Conservation (phyloP, 192 early-diverging fungal species). For the Phlyctochytrium planicorne region DNA sequence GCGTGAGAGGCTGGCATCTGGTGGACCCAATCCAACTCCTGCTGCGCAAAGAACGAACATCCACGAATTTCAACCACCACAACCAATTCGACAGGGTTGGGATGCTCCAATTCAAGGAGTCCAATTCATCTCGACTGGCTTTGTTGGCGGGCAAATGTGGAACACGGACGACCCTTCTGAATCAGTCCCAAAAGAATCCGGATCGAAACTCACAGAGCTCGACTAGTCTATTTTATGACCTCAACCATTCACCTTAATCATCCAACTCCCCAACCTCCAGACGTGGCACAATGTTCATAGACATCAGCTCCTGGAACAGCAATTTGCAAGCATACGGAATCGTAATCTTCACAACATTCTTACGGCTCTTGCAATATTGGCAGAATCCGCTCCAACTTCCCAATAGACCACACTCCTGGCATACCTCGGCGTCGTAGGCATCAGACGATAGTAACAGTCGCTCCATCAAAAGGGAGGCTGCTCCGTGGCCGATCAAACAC, state of each 20-base stretch:
- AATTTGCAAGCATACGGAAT: conserved; percentile 98
- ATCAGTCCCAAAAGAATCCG: neutral
- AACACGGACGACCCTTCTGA: neutral
- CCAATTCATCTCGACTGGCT: conserved; percentile 10
- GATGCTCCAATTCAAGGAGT: conserved; percentile 16
- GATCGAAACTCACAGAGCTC: neutral
- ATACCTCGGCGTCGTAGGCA: conserved; percentile 90
- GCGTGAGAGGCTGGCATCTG: neutral
- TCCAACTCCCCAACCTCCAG: conserved; percentile 64
- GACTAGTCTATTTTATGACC: neutral
- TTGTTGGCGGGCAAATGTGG: neutral
- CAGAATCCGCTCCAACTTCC: conserved; percentile 83
- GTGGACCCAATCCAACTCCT: neutral
- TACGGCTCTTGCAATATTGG: conserved; percentile 83
- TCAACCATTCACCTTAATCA: conserved; percentile 1
- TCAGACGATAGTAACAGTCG: conserved; percentile 91
- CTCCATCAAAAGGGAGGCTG: conserved; percentile 89
- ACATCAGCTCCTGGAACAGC: conserved; percentile 95
- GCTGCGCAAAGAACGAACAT: neutral
- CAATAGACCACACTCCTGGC: conserved; percentile 86
- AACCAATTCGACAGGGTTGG: conserved; percentile 6
- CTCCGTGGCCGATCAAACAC: conserved; percentile 96
- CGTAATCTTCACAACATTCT: conserved; percentile 84
- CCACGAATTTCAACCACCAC: neutral
- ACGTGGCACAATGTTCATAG: conserved; percentile 90